These are phyloP conservation scores for Yamadazyma sp. DNA, from an alignment of 805 yeast species.

Conservation along the genomic window DNA sequence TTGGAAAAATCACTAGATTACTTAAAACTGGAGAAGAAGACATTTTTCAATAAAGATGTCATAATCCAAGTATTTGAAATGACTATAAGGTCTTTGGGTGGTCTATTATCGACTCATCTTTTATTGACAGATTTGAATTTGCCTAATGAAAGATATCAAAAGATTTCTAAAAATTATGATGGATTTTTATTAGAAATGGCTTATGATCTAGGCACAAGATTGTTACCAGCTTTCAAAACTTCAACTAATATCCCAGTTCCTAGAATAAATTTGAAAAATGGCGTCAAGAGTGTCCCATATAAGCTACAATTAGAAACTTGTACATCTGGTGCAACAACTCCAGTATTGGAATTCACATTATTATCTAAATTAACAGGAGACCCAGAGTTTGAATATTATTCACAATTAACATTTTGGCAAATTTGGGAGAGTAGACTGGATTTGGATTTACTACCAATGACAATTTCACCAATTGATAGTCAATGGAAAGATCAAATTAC, in stretches of 20 bases:
- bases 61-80: slow-evolving; percentile 87
- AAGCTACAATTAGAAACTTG: slow-evolving; percentile 63
- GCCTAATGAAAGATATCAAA: slow-evolving; percentile 27
- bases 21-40: slow-evolving; percentile 35
- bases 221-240: slow-evolving; percentile 69
- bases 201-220: slow-evolving; percentile 66
- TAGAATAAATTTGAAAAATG: slow-evolving; percentile 62
- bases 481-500: slow-evolving; percentile 58
- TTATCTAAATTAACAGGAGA: slow-evolving; percentile 76
- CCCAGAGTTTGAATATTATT: slow-evolving; percentile 58
- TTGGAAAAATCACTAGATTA: slow-evolving; percentile 39
- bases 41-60: slow-evolving; percentile 58
- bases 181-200: slow-evolving; percentile 75
- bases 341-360: slow-evolving; percentile 76
- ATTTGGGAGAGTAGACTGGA: slow-evolving; percentile 67
- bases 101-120: slow-evolving; percentile 74
- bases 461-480: slow-evolving; percentile 59
- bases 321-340: slow-evolving; percentile 83
- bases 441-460: slow-evolving; percentile 72
- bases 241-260: slow-evolving; percentile 72
- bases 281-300: slow-evolving; percentile 45
- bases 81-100: slow-evolving; percentile 79
- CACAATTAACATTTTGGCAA: slow-evolving; percentile 61
- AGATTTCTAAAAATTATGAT: slow-evolving; percentile 46
- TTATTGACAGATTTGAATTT: slow-evolving; percentile 28